Evolutionary conservation across 2,329 filamentous ascomycete genomes (phyloP).

Genomic region (Zymoseptoria passerinii): DNA sequence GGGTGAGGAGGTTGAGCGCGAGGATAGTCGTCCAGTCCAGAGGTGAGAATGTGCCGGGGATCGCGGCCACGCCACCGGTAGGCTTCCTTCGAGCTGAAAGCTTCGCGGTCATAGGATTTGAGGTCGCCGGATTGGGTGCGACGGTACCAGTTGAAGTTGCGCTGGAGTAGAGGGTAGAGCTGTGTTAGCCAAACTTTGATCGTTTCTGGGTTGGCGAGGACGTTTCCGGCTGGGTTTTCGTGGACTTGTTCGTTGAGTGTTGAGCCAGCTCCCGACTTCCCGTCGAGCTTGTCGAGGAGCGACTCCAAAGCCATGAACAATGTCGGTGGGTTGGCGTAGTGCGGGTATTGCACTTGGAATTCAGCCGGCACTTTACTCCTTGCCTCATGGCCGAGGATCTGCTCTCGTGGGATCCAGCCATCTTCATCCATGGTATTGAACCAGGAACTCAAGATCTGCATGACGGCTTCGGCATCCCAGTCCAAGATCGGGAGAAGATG

Average conservation of each 20-base stretch:
- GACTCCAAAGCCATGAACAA: conserved; percentile 81
- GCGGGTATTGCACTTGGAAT: conserved; percentile 92
- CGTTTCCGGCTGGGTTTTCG: conserved; percentile 34
- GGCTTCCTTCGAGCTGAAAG: conserved; percentile 80
- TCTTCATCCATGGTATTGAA: conserved; percentile 93
- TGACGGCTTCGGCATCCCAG: conserved; percentile 83
- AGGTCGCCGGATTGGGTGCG: conserved; percentile 85
- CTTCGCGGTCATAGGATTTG: conserved; percentile 74
- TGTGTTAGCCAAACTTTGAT: conserved; percentile 63
- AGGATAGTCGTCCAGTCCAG: conserved; percentile 92
- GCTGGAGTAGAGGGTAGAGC: conserved; percentile 78
- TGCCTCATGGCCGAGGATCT: conserved; percentile 85
- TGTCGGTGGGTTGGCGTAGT: conserved; percentile 95
- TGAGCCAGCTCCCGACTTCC: conserved; percentile 25
- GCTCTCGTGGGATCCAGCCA: conserved; percentile 94
- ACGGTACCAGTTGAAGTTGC: conserved; percentile 91
- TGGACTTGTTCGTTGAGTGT: conserved; percentile 28
- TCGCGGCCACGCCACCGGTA: conserved; percentile 94
- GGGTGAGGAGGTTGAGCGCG: conserved; percentile 89
- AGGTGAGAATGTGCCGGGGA: conserved; percentile 78
- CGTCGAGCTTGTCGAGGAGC: conserved; percentile 70
- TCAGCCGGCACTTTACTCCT: conserved; percentile 88
- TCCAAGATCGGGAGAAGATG: conserved; percentile 85
- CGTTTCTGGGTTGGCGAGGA: conserved; percentile 58
- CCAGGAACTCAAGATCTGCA: conserved; percentile 90